Evolutionary conservation across 352 stramenopile genomes (phyloP).

Genomic region (Globisporangium nodosum): DNA sequence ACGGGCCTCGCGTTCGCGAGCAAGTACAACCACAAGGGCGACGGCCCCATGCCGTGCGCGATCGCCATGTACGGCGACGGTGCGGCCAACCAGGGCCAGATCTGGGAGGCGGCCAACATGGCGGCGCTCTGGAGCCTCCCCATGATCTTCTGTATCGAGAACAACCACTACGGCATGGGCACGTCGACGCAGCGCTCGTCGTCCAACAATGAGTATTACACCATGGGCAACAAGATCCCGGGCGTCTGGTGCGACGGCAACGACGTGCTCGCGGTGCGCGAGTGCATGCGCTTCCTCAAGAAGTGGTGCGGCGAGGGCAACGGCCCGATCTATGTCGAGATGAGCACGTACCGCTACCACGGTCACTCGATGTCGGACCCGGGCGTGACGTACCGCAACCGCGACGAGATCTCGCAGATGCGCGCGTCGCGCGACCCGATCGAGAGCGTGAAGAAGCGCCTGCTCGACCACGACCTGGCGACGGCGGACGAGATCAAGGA

Average conservation of each 20-base stretch:
- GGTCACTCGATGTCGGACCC: conserved; percentile 99
- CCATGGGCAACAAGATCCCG: conserved; percentile 99
- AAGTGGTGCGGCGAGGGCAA: conserved; percentile 95
- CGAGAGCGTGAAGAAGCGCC: conserved; percentile 97
- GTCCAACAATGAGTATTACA: conserved; percentile 99
- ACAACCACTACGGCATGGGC: conserved; percentile 99
- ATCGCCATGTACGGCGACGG: conserved; percentile 99
- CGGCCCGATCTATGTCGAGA: conserved; percentile 99
- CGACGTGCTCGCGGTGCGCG: conserved; percentile 96
- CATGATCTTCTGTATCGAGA: conserved; percentile 99
- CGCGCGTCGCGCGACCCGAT: conserved; percentile 97
- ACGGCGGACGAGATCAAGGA: conserved; percentile 98
- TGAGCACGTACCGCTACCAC: conserved; percentile 99
- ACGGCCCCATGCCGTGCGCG: conserved; percentile 87
- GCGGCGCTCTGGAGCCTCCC: conserved; percentile 97
- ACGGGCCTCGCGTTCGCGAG: conserved; percentile 97
- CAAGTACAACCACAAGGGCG: conserved; percentile 97
- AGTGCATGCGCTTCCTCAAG: conserved; percentile 97
- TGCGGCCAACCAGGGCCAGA: conserved; percentile 99
- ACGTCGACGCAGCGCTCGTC: conserved; percentile 97
- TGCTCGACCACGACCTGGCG: conserved; percentile 92
- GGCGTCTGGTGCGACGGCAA: conserved; percentile 99
- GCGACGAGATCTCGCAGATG: conserved; percentile 99
- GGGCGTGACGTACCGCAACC: conserved; percentile 99
- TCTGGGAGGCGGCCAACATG: conserved; percentile 98